A percentile compares a stretch with the other conserved stretches of the same genome.
Conservation (phyloP, 805 yeast genomes). For the Zygotorulaspora chibaensis region DNA sequence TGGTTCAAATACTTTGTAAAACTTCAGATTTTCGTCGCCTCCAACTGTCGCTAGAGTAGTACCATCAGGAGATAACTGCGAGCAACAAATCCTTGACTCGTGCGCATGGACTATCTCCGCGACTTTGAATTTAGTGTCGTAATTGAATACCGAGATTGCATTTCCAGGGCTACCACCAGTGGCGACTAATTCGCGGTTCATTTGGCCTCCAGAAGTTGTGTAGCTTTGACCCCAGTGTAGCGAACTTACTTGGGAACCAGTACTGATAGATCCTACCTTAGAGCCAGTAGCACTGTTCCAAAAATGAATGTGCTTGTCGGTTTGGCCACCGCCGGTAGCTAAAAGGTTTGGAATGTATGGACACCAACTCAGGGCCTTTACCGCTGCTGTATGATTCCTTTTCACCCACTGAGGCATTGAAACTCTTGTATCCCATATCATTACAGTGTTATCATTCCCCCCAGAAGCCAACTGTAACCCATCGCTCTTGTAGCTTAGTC, state of each 20-base stretch:
- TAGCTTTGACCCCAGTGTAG: constrained; percentile 76
- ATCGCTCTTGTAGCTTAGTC: constrained; percentile 78
- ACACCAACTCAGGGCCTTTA: constrained; percentile 92
- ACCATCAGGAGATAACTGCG: constrained; percentile 86
- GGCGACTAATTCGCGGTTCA: constrained; percentile 69
- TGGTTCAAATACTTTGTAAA: constrained; percentile 83
- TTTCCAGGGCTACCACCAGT: constrained; percentile 93
- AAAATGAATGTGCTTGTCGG: constrained; percentile 83
- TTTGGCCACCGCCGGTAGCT: constrained; percentile 97
- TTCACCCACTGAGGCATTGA: constrained; percentile 67
- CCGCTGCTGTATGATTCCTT: constrained; percentile 86
- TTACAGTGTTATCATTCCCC: constrained; percentile 89
- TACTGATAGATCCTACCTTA: constrained; percentile 76
- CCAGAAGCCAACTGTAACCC: constrained; percentile 87
- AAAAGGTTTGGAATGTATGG: constrained; percentile 76
- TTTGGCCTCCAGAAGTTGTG: constrained; percentile 12
- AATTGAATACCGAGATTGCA: constrained; percentile 75
- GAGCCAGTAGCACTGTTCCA: constrained; percentile 95
- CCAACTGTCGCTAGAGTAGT: constrained; percentile 90
- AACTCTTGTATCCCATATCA: constrained; percentile 86
- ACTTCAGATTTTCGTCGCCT: constrained; percentile 92
- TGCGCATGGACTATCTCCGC: constrained; percentile 87
- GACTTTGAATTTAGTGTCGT: constrained; percentile 79
- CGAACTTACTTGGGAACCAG: constrained; percentile 93
- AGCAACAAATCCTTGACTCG: constrained; percentile 77